Evolutionary conservation across 495 filamentous ascomycete genomes (phyloP).

Genomic region (Hyaloscypha hepaticicola): DNA sequence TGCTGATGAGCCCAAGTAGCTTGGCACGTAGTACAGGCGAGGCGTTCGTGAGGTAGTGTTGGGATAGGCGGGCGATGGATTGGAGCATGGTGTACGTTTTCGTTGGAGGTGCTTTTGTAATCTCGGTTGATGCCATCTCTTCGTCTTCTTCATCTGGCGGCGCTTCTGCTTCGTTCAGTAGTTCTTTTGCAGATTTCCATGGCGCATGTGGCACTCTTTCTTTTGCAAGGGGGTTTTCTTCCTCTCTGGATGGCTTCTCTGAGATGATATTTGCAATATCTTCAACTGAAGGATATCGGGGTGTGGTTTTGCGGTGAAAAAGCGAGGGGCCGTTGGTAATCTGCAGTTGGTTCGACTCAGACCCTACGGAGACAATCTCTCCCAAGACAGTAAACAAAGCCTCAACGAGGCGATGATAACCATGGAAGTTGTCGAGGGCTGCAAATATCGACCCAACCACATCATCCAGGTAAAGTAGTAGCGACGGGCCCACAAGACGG

Average conservation of each 20-base stretch:
- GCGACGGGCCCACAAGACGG: conserved; percentile 71
- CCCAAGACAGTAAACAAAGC: conserved; percentile 78
- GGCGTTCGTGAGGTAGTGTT: conserved; percentile 81
- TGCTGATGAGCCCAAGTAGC: conserved; percentile 70
- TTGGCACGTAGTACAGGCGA: conserved; percentile 74
- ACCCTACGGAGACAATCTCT: conserved; percentile 78
- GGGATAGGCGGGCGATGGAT: conserved; percentile 67
- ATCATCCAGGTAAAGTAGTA: conserved; percentile 91
- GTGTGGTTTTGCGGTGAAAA: conserved; percentile 38
- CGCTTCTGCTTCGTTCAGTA: conserved; percentile 31
- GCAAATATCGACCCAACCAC: conserved; percentile 86
- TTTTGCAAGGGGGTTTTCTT: conserved; percentile 35
- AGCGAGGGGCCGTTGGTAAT: conserved; percentile 33
- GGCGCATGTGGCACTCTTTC: conserved; percentile 36
- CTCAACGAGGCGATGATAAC: conserved; percentile 84
- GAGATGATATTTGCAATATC: conserved; percentile 35
- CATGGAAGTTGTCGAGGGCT: conserved; percentile 88
- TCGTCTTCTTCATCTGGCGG: conserved; percentile 39
- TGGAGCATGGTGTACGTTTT: conserved; percentile 64
- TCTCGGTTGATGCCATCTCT: conserved; percentile 24
- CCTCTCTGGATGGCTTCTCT: conserved; percentile 38
- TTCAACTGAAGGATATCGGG: conserved; percentile 20
- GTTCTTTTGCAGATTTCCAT: conserved; percentile 30
- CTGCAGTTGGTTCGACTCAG: conserved; percentile 60
- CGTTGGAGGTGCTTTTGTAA: conserved; percentile 45